Percentiles rank a stretch among this genome's conserved stretches.
phyloP scores from a whole-genome alignment of 1,139 yeast genomes.

The Protomyces inundatus region DNA sequence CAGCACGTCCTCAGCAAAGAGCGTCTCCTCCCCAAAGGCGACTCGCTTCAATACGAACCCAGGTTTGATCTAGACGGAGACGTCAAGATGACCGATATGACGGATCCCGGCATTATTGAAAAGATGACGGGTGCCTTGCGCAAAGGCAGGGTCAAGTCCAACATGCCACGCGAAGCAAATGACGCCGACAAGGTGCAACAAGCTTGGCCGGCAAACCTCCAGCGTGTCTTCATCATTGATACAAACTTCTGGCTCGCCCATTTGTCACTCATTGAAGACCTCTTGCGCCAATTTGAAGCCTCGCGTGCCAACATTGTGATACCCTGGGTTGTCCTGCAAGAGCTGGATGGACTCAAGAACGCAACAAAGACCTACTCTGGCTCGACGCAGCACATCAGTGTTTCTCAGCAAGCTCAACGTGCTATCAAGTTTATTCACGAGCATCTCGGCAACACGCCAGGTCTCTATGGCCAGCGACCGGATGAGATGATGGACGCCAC shows the following conservation, averaged over 20 bases:
- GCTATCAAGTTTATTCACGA: slow-evolving; percentile 76
- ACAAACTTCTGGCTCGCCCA: slow-evolving; percentile 74
- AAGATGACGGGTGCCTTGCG: neutral
- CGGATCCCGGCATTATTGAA: neutral
- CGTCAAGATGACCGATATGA: neutral
- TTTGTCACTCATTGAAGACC: slow-evolving; percentile 50
- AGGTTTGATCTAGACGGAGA: neutral
- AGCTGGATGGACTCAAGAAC: slow-evolving; percentile 70
- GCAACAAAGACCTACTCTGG: slow-evolving; percentile 9
- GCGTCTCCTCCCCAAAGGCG: neutral
- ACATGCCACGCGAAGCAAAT: neutral
- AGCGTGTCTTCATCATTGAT: slow-evolving; percentile 54
- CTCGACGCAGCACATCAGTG: neutral
- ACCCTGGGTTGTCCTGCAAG: slow-evolving; percentile 66
- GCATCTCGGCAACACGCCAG: slow-evolving; percentile 51
- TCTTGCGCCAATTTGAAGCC: slow-evolving; percentile 43
- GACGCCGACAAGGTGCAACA: neutral
- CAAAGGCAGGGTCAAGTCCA: neutral
- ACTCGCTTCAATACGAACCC: neutral
- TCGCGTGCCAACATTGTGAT: slow-evolving; percentile 54
- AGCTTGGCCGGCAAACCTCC: slow-evolving; percentile 14
- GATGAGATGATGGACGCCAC: slow-evolving; percentile 43
- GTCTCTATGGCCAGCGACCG: slow-evolving; percentile 61
- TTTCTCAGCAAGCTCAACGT: slow-evolving; percentile 51
- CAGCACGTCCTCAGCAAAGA: neutral